Evolutionary conservation across 2,329 filamentous ascomycete species (phyloP), one percentile per base, ranked within the genome.

Genomic region (Atkinsonella texensis): DNA sequence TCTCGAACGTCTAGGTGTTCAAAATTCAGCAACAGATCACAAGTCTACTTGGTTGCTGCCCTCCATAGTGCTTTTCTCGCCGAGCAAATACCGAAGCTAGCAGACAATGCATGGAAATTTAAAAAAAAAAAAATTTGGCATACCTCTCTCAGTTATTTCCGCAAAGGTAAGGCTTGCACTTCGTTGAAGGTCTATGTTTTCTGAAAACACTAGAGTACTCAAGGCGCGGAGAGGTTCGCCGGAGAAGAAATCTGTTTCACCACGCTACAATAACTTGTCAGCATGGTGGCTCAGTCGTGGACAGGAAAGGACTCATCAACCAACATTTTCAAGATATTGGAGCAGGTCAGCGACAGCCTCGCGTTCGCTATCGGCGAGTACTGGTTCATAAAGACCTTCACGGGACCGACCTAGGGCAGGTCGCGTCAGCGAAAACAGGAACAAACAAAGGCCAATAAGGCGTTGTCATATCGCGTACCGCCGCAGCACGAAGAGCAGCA

Each of bases 91-190:
- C n/a, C 13, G 23, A 38, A 2, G 31, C 40, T 13, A n/a, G 28
- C 41, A n/a, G 15, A 15, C 13, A 3, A 43, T 43, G 8, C 20
- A n/a, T 39, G 17, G n/a, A n/a, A n/a, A n/a, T n/a, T n/a, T n/a
- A n/a, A n/a, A n/a, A n/a, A n/a, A n/a, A n/a, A n/a, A n/a, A n/a
- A n/a, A n/a, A n/a, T n/a, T n/a, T n/a, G n/a, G 59, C 75, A 62
- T 77, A 96, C 93, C 91, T 88, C 91, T 75, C 71, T 98, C 93
- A 40, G 93, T 98, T 60, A 98, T 98, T 69, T 98, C 93, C 54
- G 93, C 93, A 76, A 98, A 98, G 2, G 93, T 98, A 68, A 98
- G 80, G 68, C 91, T 97, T 50, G 93, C 93, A 72, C 93, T 97
- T 58, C 93, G 81, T 73, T 98, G 93, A 50, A 98, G 78, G 68